Conservation (phyloP, 2,329 filamentous ascomycete species). For the Xylaria sp. region DNA sequence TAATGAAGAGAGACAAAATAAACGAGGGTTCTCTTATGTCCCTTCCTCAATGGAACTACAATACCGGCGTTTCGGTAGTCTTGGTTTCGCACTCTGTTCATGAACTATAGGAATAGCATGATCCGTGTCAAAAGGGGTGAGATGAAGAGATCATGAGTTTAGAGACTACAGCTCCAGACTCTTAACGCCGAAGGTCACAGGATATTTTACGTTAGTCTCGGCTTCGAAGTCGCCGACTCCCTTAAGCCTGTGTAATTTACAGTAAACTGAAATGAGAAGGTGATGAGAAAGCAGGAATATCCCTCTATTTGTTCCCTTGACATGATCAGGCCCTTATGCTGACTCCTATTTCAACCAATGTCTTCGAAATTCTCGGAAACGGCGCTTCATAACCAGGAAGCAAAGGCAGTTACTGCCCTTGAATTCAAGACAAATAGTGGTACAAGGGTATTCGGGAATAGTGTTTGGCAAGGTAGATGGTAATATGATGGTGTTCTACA, state of each 20-base stretch:
- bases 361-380: background rate
- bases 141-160: background rate
- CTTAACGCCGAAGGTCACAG: background rate
- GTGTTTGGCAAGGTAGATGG: background rate
- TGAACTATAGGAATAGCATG: background rate
- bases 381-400: background rate
- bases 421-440: background rate
- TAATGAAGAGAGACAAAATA: background rate
- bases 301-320: background rate
- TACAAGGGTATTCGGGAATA: constrained; percentile 6
- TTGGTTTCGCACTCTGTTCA: background rate
- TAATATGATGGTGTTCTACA: constrained; percentile 26
- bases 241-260: background rate
- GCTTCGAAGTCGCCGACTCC: background rate
- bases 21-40: background rate
- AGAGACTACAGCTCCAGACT: background rate
- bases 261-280: background rate
- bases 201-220: background rate
- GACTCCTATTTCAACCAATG: background rate
- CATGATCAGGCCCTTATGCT: background rate
- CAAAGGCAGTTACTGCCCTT: background rate
- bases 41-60: background rate
- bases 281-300: background rate
- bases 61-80: constrained; percentile 6
- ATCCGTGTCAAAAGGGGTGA: background rate